Base-by-base conservation (phyloP, 179 eudicot species). In the Pouteria campechiana region DNA sequence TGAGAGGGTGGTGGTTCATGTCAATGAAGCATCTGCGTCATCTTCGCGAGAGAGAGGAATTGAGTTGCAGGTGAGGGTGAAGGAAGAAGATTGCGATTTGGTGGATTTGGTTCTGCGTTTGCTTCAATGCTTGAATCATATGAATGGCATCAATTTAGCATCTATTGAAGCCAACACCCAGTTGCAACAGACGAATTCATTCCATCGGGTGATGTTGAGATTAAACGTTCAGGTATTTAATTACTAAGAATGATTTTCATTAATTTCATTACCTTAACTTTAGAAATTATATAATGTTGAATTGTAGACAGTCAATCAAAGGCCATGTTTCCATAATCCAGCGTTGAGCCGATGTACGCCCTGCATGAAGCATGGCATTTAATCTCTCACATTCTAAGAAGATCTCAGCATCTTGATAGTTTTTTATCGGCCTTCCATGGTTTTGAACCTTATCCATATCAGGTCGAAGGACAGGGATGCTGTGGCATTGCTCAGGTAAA, bases 221-320 rank as follows among this genome's bases (percentile, higher is more conserved):
- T 55, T 89, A 22, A 69, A 36, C 44, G 67, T 85, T 65, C 65
- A 89, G 95, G 95, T 89, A 67, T 16, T 46, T 31, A 20, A 10
- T 20, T 11, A 15, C 21, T 6, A 11, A 34, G 15, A 24, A 25
- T 5, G 25, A 7, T 19, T 2, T 14, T 36, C 16, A 19, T 25
- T 41, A 11, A 20, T 7, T 30, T 10, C n/a, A n/a, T n/a, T n/a
- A n/a, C n/a, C n/a, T n/a, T n/a, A n/a, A n/a, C n/a, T n/a, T n/a
- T n/a, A n/a, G n/a, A n/a, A n/a, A n/a, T n/a, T n/a, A n/a, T n/a
- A n/a, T n/a, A n/a, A n/a, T n/a, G n/a, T n/a, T n/a, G n/a, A n/a
- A n/a, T n/a, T n/a, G n/a, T n/a, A n/a, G n/a, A n/a, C n/a, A n/a
- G n/a, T n/a, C n/a, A n/a, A n/a, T n/a, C n/a, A n/a, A n/a, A n/a